Base-by-base conservation (phyloP, 768 basidiomycete species). In the Mycena vitilis region DNA sequence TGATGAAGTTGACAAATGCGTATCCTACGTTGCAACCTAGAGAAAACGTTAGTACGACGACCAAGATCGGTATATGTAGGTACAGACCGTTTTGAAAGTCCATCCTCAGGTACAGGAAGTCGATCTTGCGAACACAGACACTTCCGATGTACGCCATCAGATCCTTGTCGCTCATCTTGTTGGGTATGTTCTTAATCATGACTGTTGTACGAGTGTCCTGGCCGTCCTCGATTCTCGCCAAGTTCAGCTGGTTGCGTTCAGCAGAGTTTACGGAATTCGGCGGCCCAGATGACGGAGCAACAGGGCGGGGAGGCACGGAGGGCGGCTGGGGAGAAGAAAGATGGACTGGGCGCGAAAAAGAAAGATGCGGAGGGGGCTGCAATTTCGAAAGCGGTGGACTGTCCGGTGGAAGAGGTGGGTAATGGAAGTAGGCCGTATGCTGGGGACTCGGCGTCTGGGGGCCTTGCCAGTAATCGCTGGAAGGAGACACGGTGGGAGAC, bases 151-250 rank as follows among this genome's bases (percentile, higher is more conserved):
- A 95, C 45, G 79, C 78, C 66, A 89, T 82, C 73, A 94, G 75
- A 70, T 94, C 91, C 74, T 82, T 85, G 78, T 94, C 91, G 69
- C 84, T 91, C 92, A 94, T 93, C 78, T 95, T 95, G 80, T 96
- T 96, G 4, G 95, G 95, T 52, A 96, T 93, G 74, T 96, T 96
- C 81, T 95, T 95, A 69, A 94, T 89, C 92, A 94, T 95, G 55
- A 95, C 89, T 36, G 94, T 95, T 40, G 93, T 94, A 38, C 94
- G 85, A 42, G 90, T 94, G 73, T 95, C 94, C 66, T 84, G 78
- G 6, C 95, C 95, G 37, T 85, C 86, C 77, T 92, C 92, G 73
- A 96, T 95, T 65, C 84, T 84, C 49, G 81, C 83, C 15, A 95
- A 78, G 77, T 93, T 89, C 34, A 96, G 77, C 72, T 85, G 83